Evolutionary conservation across 2,329 filamentous ascomycete species (phyloP).

Genomic region (Talaromyces rugulosus): DNA sequence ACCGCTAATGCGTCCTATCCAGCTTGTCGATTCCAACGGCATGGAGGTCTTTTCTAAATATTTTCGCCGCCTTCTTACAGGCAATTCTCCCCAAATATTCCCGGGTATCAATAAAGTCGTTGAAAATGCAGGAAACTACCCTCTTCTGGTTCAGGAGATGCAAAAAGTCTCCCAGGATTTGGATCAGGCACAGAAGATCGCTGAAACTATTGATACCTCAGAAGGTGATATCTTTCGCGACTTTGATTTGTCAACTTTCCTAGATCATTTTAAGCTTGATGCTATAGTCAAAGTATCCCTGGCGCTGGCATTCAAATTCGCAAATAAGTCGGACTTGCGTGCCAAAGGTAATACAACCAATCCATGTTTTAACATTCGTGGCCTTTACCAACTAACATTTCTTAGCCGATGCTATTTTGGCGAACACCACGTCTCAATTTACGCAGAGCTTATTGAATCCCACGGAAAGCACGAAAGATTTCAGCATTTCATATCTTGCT

Average conservation of each 20-base stretch:
- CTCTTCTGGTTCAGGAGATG: slow-evolving; percentile 77
- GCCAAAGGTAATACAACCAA: slow-evolving; percentile 67
- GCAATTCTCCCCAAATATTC: slow-evolving; percentile 90
- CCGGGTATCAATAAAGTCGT: slow-evolving; percentile 68
- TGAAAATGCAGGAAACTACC: slow-evolving; percentile 76
- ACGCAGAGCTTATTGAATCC: slow-evolving; percentile 69
- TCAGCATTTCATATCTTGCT: slow-evolving; percentile 67
- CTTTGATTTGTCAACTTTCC: slow-evolving; percentile 91
- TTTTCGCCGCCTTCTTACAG: slow-evolving; percentile 85
- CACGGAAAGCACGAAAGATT: slow-evolving; percentile 60
- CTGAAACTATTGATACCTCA: slow-evolving; percentile 83
- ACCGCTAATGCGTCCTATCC: not conserved
- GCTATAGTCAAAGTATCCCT: slow-evolving; percentile 82
- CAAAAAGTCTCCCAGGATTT: slow-evolving; percentile 76
- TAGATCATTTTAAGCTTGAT: slow-evolving; percentile 94
- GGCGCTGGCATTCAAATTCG: slow-evolving; percentile 80
- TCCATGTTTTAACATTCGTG: not conserved
- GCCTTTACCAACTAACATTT: slow-evolving; percentile 1
- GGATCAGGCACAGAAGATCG: slow-evolving; percentile 83
- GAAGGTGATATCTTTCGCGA: slow-evolving; percentile 93
- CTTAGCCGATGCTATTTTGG: slow-evolving; percentile 82
- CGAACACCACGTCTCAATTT: slow-evolving; percentile 73
- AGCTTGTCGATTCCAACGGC: slow-evolving; percentile 96
- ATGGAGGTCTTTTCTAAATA: slow-evolving; percentile 99
- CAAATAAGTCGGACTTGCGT: slow-evolving; percentile 75